phyloP scores from a whole-genome alignment of 2,329 filamentous ascomycete genomes.

The Scytalidium lignicola region DNA sequence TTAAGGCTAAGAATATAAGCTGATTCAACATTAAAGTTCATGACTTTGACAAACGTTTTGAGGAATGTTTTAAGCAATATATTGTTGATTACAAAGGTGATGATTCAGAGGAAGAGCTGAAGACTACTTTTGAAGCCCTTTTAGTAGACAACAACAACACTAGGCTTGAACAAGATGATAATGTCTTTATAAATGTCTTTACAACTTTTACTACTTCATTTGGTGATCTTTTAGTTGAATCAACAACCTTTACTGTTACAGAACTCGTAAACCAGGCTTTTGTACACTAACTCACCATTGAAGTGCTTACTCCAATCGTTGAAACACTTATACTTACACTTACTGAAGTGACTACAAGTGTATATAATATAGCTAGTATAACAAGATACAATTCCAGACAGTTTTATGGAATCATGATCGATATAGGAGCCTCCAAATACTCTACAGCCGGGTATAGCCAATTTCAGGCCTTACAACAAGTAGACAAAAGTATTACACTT shows the following conservation, averaged over 20 bases:
- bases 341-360: too few species aligned
- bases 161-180: neutral
- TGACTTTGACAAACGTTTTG: neutral
- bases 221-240: too few species aligned
- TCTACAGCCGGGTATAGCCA: constrained; percentile 1
- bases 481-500: constrained; percentile 1
- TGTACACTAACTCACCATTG: too few species aligned
- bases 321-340: neutral
- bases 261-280: too few species aligned
- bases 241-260: too few species aligned
- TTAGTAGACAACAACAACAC: neutral
- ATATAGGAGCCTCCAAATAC: neutral
- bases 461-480: neutral
- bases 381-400: neutral
- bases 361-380: neutral
- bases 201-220: too few species aligned
- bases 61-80: neutral
- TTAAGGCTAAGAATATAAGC: neutral
- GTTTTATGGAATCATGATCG: neutral
- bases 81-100: neutral
- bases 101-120: too few species aligned
- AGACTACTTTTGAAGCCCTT: too few species aligned
- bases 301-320: too few species aligned
- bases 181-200: too few species aligned
- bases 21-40: too few species aligned